phyloP scores from a whole-genome alignment of 805 yeast genomes.

The Huiozyma naganishii region DNA sequence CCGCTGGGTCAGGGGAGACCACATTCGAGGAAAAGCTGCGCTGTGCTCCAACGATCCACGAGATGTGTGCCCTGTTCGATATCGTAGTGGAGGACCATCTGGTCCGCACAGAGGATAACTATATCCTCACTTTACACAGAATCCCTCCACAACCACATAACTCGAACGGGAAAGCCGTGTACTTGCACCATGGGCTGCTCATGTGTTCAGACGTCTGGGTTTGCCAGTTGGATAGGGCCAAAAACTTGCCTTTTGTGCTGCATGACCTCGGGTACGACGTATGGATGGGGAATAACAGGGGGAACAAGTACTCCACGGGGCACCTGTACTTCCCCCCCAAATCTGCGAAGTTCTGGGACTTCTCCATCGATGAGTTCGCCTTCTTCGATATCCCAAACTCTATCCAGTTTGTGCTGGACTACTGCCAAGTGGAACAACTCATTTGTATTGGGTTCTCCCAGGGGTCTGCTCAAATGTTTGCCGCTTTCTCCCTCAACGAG shows the following conservation, averaged over 20 bases:
- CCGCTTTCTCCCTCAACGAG: constrained; percentile 59
- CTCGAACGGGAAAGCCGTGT: constrained; percentile 44
- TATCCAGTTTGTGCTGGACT: constrained; percentile 56
- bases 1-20: constrained; percentile 13
- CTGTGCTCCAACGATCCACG: constrained; percentile 42
- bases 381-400: constrained; percentile 80
- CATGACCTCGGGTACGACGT: constrained; percentile 85
- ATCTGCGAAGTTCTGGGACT: constrained; percentile 64
- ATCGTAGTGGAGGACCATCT: constrained; percentile 66
- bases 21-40: constrained; percentile 13
- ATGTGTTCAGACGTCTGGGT: constrained; percentile 85
- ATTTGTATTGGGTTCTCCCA: constrained; percentile 85
- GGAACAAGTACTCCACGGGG: constrained; percentile 84
- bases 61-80: constrained; percentile 59
- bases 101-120: constrained; percentile 68
- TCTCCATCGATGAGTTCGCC: constrained; percentile 86
- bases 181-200: constrained; percentile 83
- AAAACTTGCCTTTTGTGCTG: constrained; percentile 63
- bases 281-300: constrained; percentile 88
- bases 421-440: constrained; percentile 36
- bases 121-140: constrained; percentile 65
- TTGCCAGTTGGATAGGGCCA: constrained; percentile 35
- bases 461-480: constrained; percentile 90
- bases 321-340: constrained; percentile 41
- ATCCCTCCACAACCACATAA: constrained; percentile 33